Percentiles rank a stretch among this genome's conserved stretches.
Conservation (phyloP, 2,329 filamentous ascomycete genomes). For the Penicillium aurantiogriseum region DNA sequence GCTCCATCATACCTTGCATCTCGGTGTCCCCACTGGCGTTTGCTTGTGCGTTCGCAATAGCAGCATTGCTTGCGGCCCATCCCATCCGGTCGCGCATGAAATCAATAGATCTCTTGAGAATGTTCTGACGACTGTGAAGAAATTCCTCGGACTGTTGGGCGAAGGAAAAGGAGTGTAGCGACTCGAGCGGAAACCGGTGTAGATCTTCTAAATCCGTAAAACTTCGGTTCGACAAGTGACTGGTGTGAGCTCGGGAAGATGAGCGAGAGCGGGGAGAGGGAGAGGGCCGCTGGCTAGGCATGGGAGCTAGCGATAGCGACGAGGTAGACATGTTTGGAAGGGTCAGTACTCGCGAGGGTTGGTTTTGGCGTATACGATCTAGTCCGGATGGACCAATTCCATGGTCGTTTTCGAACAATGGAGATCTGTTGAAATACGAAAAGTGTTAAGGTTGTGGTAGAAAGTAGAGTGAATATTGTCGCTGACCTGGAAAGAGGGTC, state of each 20-base stretch:
- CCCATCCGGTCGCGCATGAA: slow-evolving; percentile 93
- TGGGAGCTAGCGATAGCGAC: slow-evolving; percentile 65
- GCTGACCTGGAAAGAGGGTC: slow-evolving; percentile 73
- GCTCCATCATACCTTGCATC: slow-evolving; percentile 84
- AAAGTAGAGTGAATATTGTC: slow-evolving; percentile 1
- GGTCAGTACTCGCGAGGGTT: slow-evolving; percentile 64
- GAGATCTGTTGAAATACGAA: slow-evolving; percentile 57
- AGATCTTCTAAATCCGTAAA: slow-evolving; percentile 82
- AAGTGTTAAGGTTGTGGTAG: slow-evolving; percentile 10
- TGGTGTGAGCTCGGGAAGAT: slow-evolving; percentile 53
- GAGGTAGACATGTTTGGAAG: slow-evolving; percentile 62
- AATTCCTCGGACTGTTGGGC: slow-evolving; percentile 92
- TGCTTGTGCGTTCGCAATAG: slow-evolving; percentile 78
- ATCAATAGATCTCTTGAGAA: slow-evolving; percentile 88
- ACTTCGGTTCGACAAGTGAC: slow-evolving; percentile 59
- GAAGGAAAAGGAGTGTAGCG: slow-evolving; percentile 96
- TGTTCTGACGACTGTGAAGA: slow-evolving; percentile 86
- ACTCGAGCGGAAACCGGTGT: slow-evolving; percentile 89
- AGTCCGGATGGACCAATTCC: slow-evolving; percentile 81
- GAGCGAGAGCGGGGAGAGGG: slow-evolving; percentile 69
- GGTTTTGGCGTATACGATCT: slow-evolving; percentile 88
- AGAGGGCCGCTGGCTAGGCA: slow-evolving; percentile 60
- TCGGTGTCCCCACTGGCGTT: slow-evolving; percentile 79
- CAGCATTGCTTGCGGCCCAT: slow-evolving; percentile 72
- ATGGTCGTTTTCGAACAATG: slow-evolving; percentile 85